phyloP scores from a whole-genome alignment of 495 filamentous ascomycete genomes.

The Cercophora scortea region DNA sequence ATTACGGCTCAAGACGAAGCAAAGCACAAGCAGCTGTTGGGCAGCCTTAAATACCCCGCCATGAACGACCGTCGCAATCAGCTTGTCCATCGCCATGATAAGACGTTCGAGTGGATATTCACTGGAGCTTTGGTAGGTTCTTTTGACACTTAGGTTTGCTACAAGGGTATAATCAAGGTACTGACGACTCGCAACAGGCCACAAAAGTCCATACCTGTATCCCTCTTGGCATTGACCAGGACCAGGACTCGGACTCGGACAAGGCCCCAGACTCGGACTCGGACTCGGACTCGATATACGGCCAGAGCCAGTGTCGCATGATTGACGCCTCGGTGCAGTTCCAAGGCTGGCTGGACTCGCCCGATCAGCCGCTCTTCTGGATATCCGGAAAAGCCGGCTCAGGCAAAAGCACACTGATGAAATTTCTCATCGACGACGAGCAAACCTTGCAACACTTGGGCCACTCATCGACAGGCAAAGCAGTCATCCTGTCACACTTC shows the following conservation, averaged over 20 bases:
- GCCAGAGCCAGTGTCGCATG: background rate
- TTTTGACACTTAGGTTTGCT: background rate
- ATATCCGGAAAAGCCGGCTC: background rate
- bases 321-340: background rate
- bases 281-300: too few relatives aligned
- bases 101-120: background rate
- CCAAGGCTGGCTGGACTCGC: background rate
- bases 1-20: background rate
- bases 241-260: too few relatives aligned
- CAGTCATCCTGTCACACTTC: background rate
- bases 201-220: too few relatives aligned
- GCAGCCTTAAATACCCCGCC: background rate
- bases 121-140: background rate
- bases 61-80: constrained; percentile 1
- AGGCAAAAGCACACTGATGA: background rate
- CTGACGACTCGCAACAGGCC: too few relatives aligned
- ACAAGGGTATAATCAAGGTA: too few relatives aligned
- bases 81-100: background rate
- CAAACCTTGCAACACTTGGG: background rate
- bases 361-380: background rate
- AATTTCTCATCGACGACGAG: background rate
- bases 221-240: too few relatives aligned
- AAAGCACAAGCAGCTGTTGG: background rate
- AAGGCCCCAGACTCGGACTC: too few relatives aligned
- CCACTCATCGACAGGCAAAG: background rate